Evolutionary conservation across 2,329 filamentous ascomycete genomes (phyloP).

Genomic region (Orbilia quercus): DNA sequence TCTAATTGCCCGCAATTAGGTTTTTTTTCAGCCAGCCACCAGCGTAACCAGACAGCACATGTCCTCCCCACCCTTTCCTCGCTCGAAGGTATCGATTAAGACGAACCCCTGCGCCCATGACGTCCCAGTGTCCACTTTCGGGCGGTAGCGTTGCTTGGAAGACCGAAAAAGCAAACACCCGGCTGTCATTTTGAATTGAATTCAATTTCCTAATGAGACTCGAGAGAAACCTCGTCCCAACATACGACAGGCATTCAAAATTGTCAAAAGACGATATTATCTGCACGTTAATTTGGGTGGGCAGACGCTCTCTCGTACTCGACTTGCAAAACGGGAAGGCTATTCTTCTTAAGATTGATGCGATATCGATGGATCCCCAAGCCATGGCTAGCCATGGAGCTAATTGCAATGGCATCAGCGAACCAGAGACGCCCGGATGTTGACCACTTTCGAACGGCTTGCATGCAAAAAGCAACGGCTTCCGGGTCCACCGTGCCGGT

Average conservation of each 20-base stretch:
- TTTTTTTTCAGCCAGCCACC: constrained; percentile 54
- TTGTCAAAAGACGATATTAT: background rate
- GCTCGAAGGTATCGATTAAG: constrained; percentile 47
- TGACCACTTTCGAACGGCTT: constrained; percentile 39
- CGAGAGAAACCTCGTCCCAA: constrained; percentile 9
- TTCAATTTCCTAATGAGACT: constrained; percentile 19
- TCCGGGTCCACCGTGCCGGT: constrained; percentile 44
- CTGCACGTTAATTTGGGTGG: background rate
- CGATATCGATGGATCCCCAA: constrained; percentile 31
- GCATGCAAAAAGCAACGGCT: constrained; percentile 45
- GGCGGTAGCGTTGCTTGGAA: constrained; percentile 45
- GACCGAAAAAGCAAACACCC: constrained; percentile 44
- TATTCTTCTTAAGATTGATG: constrained; percentile 11
- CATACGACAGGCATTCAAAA: background rate
- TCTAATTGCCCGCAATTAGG: constrained; percentile 51
- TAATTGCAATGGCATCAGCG: constrained; percentile 42
- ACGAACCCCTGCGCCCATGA: constrained; percentile 48
- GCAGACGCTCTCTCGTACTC: constrained; percentile 11
- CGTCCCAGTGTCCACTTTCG: constrained; percentile 53
- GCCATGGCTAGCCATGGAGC: constrained; percentile 47
- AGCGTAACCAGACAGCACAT: constrained; percentile 56
- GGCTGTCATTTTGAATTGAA: constrained; percentile 34
- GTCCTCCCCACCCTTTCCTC: constrained; percentile 40
- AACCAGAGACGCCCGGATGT: constrained; percentile 50
- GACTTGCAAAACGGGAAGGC: constrained; percentile 28